Evolutionary conservation across 108 stramenopile genomes (phyloP), one percentile per base, ranked within the genome.

Genomic region (Cyclotella sp.): DNA sequence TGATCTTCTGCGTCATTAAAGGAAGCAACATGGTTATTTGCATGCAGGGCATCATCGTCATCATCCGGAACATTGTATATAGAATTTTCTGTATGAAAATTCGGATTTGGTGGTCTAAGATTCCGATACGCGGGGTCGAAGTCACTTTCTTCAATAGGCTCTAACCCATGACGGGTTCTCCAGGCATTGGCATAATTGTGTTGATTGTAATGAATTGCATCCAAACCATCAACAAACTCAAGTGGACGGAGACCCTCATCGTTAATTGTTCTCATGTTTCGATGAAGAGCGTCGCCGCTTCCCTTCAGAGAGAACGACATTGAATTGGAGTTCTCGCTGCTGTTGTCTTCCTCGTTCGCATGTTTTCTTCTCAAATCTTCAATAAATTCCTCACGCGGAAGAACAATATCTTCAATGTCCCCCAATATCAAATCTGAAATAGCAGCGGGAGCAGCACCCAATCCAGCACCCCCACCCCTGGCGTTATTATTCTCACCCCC

Each of bases 1-100:
- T 81, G 79, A 29, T 84, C 86, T 70, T 88, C 87, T 16, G 84
- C 80, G 5, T 81, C 79, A 26, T 76, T 80, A 18, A 61, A 73
- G 9, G 52, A 53, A 8, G 34, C 70, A 22, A 22, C 64, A 3
- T 49, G 61, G 16, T 62, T 42, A 16, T 21, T 60, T 11, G 9
- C 55, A 29, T 43, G 45, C 29, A 63, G 47, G 21, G 39, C 72
- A 46, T 55, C 53, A 12, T 67, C 61, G 47, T 66, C 83, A 13
- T 49, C 64, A 18, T 55, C 69, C 10, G 44, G 18, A 59, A 12
- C 69, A 13, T 45, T 44, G 21, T 76, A 42, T n/a, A 63, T 57
- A 18, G 55, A 12, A 55, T 24, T 1, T 8, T 19, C 51, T 14
- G 45, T 60, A 60, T 62, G 28, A 68, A 21, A 39, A 19, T 14